phyloP scores from a whole-genome alignment of 2,329 filamentous ascomycete species.

The Chaetothyriales sp. region DNA sequence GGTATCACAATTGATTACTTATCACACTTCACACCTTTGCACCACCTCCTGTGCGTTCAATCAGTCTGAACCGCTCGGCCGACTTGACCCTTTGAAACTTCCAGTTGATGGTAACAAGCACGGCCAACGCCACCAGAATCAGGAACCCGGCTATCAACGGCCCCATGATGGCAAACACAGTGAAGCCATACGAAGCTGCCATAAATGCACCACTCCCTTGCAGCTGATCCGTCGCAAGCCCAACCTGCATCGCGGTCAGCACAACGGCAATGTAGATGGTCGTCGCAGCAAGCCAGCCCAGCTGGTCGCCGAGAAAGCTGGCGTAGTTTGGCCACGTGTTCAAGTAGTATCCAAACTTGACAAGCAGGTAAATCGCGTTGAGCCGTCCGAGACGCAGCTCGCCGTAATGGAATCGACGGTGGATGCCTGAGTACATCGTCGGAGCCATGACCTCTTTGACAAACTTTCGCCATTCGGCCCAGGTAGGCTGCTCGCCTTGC shows the following conservation, averaged over 20 bases:
- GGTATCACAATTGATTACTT: no score
- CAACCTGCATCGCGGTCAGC: slow-evolving; percentile 25
- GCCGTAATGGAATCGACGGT: slow-evolving; percentile 30
- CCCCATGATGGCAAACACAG: slow-evolving; percentile 34
- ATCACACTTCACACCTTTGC: no score
- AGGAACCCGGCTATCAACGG: slow-evolving; percentile 22
- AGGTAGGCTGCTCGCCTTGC: slow-evolving; percentile 26
- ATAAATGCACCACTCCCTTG: slow-evolving; percentile 28
- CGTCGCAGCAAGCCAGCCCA: slow-evolving; percentile 16
- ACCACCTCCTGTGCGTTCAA: no score
- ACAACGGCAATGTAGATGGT: slow-evolving; percentile 21
- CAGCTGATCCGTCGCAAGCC: slow-evolving; percentile 19
- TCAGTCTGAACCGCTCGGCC: no score
- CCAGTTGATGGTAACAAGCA: not conserved
- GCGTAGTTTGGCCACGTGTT: slow-evolving; percentile 6
- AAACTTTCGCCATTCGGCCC: slow-evolving; percentile 22
- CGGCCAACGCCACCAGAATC: not conserved
- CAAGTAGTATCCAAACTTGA: not conserved
- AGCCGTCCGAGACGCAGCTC: slow-evolving; percentile 33
- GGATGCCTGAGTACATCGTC: slow-evolving; percentile 17
- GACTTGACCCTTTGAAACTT: not conserved
- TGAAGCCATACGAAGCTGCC: slow-evolving; percentile 34
- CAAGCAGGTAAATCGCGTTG: slow-evolving; percentile 23
- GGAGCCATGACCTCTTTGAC: slow-evolving; percentile 9
- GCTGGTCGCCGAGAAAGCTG: slow-evolving; percentile 15